Evolutionary conservation across 2,329 filamentous ascomycete species (phyloP).

Genomic region (Metarhizium rileyi): DNA sequence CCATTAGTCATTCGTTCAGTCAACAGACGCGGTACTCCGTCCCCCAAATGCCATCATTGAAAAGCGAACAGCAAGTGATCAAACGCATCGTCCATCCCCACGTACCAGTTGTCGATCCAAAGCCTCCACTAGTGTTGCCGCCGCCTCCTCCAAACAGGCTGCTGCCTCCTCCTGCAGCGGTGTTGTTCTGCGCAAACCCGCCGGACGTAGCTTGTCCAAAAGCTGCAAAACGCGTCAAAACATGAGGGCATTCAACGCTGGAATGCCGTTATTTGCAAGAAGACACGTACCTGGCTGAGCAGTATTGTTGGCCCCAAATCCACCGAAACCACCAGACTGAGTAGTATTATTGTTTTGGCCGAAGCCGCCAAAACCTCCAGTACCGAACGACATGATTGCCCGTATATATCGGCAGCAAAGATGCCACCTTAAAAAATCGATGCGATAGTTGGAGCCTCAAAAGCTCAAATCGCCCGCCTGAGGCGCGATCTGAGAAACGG

Average conservation of each 20-base stretch:
- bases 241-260: constrained; percentile 10
- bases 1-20: neutral
- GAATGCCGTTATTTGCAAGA: neutral
- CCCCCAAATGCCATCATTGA: neutral
- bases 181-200: constrained; percentile 34
- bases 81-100: constrained; percentile 7
- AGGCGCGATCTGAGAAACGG: neutral
- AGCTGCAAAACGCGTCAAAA: constrained; percentile 18
- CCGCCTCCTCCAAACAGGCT: constrained; percentile 35
- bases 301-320: constrained; percentile 39
- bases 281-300: constrained; percentile 42
- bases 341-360: constrained; percentile 44
- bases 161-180: constrained; percentile 24
- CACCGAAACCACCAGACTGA: constrained; percentile 40
- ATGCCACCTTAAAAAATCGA: neutral
- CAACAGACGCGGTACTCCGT: neutral
- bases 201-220: constrained; percentile 24
- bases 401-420: constrained; percentile 6
- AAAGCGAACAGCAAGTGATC: constrained; percentile 6
- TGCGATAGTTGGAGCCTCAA: neutral
- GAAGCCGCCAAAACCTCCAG: constrained; percentile 46
- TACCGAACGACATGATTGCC: constrained; percentile 44
- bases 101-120: constrained; percentile 26
- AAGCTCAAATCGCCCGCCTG: neutral
- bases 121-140: constrained; percentile 21